Evolutionary conservation across 139 green algal genomes (phyloP).

Genomic region (Zygnema cylindricum): DNA sequence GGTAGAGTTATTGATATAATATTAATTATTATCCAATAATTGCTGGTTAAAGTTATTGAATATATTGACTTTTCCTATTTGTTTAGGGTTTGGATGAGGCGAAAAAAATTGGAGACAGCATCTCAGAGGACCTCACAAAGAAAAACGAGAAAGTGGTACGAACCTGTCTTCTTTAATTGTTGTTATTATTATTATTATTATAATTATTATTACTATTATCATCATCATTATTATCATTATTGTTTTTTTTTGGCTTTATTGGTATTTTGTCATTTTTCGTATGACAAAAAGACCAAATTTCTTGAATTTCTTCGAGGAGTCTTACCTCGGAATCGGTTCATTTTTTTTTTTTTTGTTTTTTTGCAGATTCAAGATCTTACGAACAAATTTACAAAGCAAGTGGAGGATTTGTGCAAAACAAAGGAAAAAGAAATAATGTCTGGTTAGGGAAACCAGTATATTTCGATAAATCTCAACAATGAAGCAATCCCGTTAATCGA

Average conservation of each 20-base stretch:
- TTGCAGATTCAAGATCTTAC: constrained; percentile 13
- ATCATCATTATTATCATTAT: background rate
- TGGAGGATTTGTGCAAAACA: background rate
- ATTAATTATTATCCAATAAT: background rate
- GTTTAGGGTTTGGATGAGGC: background rate
- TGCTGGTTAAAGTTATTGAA: too few species aligned
- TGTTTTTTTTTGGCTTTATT: background rate
- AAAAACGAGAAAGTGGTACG: background rate
- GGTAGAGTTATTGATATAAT: background rate
- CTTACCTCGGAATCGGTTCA: background rate
- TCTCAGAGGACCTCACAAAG: constrained; percentile 22
- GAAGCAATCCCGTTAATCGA: too few species aligned
- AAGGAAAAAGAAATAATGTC: constrained; percentile 24
- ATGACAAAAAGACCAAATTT: background rate
- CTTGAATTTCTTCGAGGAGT: background rate
- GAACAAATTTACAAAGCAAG: background rate
- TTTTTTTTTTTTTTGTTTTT: background rate
- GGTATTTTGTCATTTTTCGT: background rate
- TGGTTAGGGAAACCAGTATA: too few species aligned
- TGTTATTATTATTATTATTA: background rate
- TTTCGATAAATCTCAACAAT: too few species aligned
- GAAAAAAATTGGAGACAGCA: background rate
- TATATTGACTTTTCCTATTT: background rate
- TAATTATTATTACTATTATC: background rate
- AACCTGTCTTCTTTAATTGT: background rate